phyloP scores from a whole-genome alignment of 1,284 basidiomycete species.

The Cryptococcus deneoformans region DNA sequence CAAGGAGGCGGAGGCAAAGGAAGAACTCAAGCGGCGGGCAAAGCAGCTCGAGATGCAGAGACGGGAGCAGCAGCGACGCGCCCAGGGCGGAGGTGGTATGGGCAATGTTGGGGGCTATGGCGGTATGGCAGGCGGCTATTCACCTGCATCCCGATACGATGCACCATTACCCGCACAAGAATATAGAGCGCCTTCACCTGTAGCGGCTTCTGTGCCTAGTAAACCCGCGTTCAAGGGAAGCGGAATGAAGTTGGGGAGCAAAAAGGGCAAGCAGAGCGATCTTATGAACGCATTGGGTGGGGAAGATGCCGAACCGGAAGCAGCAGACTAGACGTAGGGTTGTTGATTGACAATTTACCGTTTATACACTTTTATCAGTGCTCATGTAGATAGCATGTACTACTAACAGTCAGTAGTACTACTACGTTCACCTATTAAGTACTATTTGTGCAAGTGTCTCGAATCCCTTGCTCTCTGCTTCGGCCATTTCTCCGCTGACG shows the following conservation, averaged over 20 bases:
- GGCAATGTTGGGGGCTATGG: slow-evolving; percentile 50
- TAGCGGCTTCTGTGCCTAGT: slow-evolving; percentile 56
- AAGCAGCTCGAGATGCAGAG: slow-evolving; percentile 99
- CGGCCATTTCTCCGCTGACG: too few species aligned
- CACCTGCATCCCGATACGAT: slow-evolving; percentile 68
- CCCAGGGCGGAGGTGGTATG: slow-evolving; percentile 56
- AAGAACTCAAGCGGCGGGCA: slow-evolving; percentile 96
- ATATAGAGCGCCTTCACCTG: slow-evolving; percentile 44
- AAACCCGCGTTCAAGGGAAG: slow-evolving; percentile 88
- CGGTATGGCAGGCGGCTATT: slow-evolving; percentile 53
- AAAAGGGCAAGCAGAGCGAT: slow-evolving; percentile 85
- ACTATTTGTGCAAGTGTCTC: too few species aligned
- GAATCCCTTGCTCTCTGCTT: too few species aligned
- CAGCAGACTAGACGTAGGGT: too few species aligned
- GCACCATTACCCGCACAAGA: slow-evolving; percentile 39
- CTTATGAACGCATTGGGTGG: slow-evolving; percentile 83
- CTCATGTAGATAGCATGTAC: too few species aligned
- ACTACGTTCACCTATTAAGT: too few species aligned
- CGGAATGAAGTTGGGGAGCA: slow-evolving; percentile 92
- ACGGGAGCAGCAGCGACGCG: slow-evolving; percentile 82
- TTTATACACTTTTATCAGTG: too few species aligned
- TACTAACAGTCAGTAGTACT: too few species aligned
- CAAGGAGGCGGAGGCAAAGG: slow-evolving; percentile 99
- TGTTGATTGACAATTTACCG: too few species aligned
- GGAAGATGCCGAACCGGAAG: too few species aligned